Conservation (phyloP, 176 grass and related monocot genomes). For the Rhipidocladum racemiflorum region DNA sequence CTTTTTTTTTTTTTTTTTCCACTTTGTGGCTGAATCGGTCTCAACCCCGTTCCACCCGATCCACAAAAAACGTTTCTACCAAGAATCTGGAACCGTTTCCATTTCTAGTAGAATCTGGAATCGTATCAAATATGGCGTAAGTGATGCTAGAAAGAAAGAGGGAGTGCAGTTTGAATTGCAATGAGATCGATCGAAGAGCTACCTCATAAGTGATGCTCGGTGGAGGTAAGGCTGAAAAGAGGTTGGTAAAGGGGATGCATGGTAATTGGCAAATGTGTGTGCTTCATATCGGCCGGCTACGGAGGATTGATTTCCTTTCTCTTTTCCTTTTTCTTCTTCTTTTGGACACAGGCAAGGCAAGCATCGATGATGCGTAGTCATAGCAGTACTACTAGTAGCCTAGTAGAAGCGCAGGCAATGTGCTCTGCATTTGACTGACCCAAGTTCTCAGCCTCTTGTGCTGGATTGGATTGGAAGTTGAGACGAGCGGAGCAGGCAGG, state of each 20-base stretch:
- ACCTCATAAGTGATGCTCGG: not conserved
- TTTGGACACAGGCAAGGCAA: not conserved
- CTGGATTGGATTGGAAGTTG: not conserved
- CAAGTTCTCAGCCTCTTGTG: not conserved
- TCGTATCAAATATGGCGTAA: no score
- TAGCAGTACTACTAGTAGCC: not conserved
- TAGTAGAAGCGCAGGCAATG: not conserved
- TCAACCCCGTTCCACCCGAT: no score
- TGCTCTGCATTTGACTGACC: not conserved
- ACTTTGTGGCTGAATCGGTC: no score
- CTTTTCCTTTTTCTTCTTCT: not conserved
- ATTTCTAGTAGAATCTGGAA: no score
- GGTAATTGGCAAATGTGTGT: not conserved
- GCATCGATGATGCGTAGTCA: not conserved
- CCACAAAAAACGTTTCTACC: no score
- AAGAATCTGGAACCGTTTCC: no score
- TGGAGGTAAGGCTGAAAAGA: slow-evolving; percentile 30
- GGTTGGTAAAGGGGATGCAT: not conserved
- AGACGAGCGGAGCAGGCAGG: not conserved
- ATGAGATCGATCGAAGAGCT: not conserved
- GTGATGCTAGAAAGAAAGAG: no score
- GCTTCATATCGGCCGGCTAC: not conserved
- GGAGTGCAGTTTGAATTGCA: not conserved
- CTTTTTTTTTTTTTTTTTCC: no score
- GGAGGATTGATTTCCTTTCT: not conserved